Evolutionary conservation across 2,329 filamentous ascomycete species (phyloP).

Genomic region (Phialocephala sp.): DNA sequence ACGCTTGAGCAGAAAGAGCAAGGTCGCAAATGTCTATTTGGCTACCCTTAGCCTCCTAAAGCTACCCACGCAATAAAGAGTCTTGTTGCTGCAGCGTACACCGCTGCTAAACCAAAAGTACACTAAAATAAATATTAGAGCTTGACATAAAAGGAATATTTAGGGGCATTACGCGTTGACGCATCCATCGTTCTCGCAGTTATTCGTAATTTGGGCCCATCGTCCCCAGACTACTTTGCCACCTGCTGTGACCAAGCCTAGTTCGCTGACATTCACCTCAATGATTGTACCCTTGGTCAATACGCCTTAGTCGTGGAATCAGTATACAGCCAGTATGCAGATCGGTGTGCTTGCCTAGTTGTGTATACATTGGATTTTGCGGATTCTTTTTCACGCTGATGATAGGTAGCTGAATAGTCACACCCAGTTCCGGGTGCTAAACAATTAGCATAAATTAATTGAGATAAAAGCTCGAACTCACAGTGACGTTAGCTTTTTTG

Average conservation of each 20-base stretch:
- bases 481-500: slow-evolving; percentile 61
- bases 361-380: slow-evolving; percentile 58
- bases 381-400: slow-evolving; percentile 81
- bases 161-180: slow-evolving; percentile 35
- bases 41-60: too few species aligned
- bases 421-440: slow-evolving; percentile 73
- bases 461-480: background rate
- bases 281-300: slow-evolving; percentile 70
- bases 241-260: slow-evolving; percentile 87
- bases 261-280: slow-evolving; percentile 91
- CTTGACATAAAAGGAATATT: too few species aligned
- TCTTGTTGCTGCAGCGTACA: too few species aligned
- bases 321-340: background rate
- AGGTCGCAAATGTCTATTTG: too few species aligned
- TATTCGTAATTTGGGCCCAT: slow-evolving; percentile 72
- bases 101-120: too few species aligned
- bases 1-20: too few species aligned
- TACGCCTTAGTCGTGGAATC: background rate
- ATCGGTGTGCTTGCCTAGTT: slow-evolving; percentile 71
- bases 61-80: too few species aligned
- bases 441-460: slow-evolving; percentile 6
- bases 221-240: slow-evolving; percentile 92
- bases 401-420: slow-evolving; percentile 87
- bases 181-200: slow-evolving; percentile 36
- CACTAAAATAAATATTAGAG: too few species aligned